Percentiles rank a stretch among this genome's conserved stretches.
Conservation (phyloP, 2,329 filamentous ascomycete genomes). For the Hypoxylon sp. region DNA sequence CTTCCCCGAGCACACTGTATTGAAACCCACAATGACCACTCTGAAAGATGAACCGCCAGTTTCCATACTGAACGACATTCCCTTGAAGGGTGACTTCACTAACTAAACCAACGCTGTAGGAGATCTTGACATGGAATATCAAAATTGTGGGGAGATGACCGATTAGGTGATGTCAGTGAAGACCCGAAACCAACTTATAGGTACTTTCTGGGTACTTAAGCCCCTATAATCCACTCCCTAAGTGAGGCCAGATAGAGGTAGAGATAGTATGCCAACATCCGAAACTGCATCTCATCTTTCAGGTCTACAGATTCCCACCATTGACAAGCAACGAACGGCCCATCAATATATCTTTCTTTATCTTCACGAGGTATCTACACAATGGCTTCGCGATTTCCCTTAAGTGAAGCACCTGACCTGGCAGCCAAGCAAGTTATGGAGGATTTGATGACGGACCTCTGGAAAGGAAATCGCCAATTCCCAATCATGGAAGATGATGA, state of each 20-base stretch:
- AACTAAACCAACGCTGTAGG: neutral
- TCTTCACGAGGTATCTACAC: neutral
- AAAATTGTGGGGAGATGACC: no score
- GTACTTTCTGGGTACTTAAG: neutral
- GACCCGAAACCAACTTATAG: neutral
- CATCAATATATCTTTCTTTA: neutral
- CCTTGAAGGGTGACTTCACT: neutral
- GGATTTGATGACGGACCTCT: neutral
- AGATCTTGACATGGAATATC: neutral
- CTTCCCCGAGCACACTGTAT: neutral
- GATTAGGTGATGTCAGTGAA: no score
- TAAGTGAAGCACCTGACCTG: neutral
- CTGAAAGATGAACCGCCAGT: neutral
- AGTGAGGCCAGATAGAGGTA: neutral
- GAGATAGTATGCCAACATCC: neutral
- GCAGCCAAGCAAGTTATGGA: neutral
- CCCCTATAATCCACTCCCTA: neutral
- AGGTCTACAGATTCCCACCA: neutral
- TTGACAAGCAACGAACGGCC: no score
- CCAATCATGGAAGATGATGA: constrained; percentile 2
- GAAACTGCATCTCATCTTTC: neutral
- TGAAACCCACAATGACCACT: neutral
- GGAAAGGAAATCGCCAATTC: neutral
- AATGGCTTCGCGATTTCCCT: neutral
- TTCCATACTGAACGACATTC: neutral